These are phyloP conservation scores for Spergularia marina DNA, from an alignment of 148 eudicot species.

Conservation along the genomic window DNA sequence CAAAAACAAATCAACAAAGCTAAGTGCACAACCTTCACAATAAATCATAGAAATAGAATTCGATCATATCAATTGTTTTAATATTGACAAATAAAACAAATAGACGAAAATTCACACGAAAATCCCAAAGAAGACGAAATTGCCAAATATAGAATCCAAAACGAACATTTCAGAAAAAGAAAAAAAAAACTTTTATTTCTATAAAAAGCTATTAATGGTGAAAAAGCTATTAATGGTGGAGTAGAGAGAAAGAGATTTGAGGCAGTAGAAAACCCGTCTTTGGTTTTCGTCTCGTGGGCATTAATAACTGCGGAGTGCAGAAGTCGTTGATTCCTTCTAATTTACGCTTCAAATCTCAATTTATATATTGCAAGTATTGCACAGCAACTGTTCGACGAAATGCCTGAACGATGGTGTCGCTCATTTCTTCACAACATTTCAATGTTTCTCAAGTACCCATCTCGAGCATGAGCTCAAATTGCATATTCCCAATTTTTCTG, in stretches of 20 bases:
- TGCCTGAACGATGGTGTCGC: slow-evolving; percentile 76
- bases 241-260: neutral
- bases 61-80: no score
- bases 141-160: no score
- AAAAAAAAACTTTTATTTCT: neutral
- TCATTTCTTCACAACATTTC: slow-evolving; percentile 30
- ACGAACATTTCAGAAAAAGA: neutral
- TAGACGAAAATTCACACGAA: no score
- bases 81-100: no score
- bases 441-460: slow-evolving; percentile 21
- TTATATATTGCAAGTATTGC: neutral
- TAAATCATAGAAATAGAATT: no score
- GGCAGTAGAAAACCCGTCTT: neutral
- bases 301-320: neutral
- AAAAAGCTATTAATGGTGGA: neutral
- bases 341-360: neutral
- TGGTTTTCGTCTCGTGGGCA: slow-evolving; percentile 11
- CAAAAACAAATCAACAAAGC: no score
- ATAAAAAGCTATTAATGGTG: neutral
- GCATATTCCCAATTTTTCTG: slow-evolving; percentile 21
- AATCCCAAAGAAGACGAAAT: no score
- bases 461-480: slow-evolving; percentile 30
- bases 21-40: no score
- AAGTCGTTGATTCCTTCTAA: no score
- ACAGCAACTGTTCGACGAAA: slow-evolving; percentile 62